phyloP scores from a whole-genome alignment of 2,329 filamentous ascomycete genomes.

The Pseudogymnoascus sp. region DNA sequence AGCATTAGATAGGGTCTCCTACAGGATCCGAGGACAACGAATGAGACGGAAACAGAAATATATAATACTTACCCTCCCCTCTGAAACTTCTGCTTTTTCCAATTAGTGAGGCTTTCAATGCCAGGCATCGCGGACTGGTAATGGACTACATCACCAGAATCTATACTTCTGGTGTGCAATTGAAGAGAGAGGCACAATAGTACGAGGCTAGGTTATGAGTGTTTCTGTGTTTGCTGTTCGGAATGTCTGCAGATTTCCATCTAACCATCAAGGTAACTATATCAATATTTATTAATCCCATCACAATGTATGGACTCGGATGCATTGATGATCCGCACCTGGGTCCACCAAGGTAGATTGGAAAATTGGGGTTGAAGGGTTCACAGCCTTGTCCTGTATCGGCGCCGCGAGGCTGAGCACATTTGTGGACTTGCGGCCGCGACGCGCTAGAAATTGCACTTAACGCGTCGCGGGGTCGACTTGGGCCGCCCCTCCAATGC shows the following conservation, averaged over 20 bases:
- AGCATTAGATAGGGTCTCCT: not conserved
- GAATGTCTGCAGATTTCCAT: not conserved
- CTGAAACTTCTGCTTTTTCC: not conserved
- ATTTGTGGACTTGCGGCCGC: not conserved
- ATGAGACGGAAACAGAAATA: not conserved
- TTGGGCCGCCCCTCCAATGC: not conserved
- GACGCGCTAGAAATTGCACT: slow-evolving; percentile 7
- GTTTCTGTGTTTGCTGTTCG: not conserved
- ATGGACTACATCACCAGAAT: not conserved
- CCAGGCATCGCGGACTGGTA: not conserved
- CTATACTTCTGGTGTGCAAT: not conserved
- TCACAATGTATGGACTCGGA: not conserved
- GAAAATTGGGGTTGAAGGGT: not conserved
- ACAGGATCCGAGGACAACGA: not conserved
- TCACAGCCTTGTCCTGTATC: slow-evolving; percentile 5
- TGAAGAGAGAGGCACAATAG: not conserved
- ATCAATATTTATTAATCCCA: not conserved
- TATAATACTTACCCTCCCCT: not conserved
- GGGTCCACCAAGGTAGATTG: not conserved
- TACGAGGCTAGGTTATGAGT: not conserved
- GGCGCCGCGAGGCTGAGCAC: not conserved
- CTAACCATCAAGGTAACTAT: not conserved
- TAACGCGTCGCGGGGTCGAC: slow-evolving; percentile 5
- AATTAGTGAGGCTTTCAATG: not conserved
- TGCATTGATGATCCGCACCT: not conserved